A percentile compares a stretch with the other conserved stretches of the same genome.
Conservation (phyloP, 2,329 filamentous ascomycete species). For the Talaromyces sp. region DNA sequence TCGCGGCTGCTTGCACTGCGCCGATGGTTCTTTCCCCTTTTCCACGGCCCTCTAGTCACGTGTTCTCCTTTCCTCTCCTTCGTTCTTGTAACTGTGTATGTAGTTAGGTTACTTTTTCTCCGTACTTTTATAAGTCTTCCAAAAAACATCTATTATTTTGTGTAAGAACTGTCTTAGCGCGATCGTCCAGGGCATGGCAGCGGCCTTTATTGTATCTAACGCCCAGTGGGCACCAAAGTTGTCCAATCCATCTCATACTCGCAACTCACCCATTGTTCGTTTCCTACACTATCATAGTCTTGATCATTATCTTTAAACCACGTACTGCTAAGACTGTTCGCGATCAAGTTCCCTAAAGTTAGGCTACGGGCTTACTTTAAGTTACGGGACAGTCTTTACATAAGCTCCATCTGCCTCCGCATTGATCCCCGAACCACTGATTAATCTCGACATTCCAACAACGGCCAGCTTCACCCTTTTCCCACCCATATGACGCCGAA, state of each 20-base stretch:
- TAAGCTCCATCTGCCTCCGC: slow-evolving; percentile 3
- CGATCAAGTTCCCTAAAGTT: background rate
- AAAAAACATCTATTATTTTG: too few species aligned
- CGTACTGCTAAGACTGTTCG: too few species aligned
- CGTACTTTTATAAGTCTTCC: too few species aligned
- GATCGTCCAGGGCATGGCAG: background rate
- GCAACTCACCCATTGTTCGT: background rate
- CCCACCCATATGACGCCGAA: slow-evolving; percentile 10
- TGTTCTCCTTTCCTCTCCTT: background rate
- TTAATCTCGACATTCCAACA: background rate
- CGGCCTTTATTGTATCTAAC: background rate
- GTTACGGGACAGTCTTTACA: slow-evolving; percentile 3
- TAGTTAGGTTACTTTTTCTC: too few species aligned
- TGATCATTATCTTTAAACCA: background rate
- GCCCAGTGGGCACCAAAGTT: background rate
- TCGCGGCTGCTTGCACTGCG: slow-evolving; percentile 17
- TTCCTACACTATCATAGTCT: too few species aligned
- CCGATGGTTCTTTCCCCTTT: slow-evolving; percentile 10
- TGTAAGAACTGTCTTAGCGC: background rate
- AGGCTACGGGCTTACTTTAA: background rate
- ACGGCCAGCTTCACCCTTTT: background rate
- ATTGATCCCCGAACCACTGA: background rate
- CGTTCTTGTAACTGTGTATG: too few species aligned
- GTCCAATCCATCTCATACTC: background rate
- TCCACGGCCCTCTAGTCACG: slow-evolving; percentile 12